phyloP scores from a whole-genome alignment of 495 filamentous ascomycete genomes.

The Neurospora sp. region DNA sequence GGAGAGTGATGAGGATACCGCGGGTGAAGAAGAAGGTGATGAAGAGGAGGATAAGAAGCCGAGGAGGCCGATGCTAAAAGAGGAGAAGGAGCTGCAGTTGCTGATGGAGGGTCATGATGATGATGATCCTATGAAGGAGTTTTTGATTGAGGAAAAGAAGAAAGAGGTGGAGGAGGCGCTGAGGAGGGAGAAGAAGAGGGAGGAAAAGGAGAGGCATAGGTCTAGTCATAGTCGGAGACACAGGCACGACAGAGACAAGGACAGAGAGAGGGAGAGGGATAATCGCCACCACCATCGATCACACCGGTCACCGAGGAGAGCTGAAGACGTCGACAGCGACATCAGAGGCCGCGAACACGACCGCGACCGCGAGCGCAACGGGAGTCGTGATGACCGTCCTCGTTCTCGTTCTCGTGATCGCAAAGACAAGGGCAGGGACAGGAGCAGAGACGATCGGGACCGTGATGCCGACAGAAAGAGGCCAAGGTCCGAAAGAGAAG shows the following conservation, averaged over 20 bases:
- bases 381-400: neutral
- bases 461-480: neutral
- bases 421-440: neutral
- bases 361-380: neutral
- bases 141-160: constrained; percentile 77
- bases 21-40: constrained; percentile 22
- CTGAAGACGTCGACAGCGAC: constrained; percentile 5
- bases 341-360: neutral
- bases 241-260: constrained; percentile 23
- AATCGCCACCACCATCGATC: constrained; percentile 16
- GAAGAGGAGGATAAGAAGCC: constrained; percentile 24
- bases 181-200: constrained; percentile 36
- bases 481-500: neutral
- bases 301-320: constrained; percentile 13
- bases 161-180: constrained; percentile 69
- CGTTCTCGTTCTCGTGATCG: neutral
- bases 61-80: constrained; percentile 35
- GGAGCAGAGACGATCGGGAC: neutral
- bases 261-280: constrained; percentile 4
- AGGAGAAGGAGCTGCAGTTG: constrained; percentile 66
- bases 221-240: constrained; percentile 26
- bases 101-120: constrained; percentile 77
- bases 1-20: constrained; percentile 21
- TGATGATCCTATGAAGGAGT: constrained; percentile 95
- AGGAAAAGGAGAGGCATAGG: constrained; percentile 13